Evolutionary conservation across 345 rosid genomes (phyloP), one percentile per base, ranked within the genome.

Genomic region (Lenwebbia sp.): DNA sequence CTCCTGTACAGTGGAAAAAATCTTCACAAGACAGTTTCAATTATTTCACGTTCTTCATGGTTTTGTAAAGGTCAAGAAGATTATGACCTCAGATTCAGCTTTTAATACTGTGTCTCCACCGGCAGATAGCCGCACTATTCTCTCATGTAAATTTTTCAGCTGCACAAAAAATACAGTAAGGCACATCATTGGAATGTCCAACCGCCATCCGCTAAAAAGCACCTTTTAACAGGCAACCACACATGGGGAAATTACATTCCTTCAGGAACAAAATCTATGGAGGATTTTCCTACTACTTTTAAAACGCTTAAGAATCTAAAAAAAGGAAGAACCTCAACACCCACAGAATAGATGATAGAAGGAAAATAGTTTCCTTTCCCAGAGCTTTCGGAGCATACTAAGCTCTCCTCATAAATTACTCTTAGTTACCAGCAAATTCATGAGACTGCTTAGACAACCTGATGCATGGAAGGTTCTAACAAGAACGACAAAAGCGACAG

Each of bases 61-160:
- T 54, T 28, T 40, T 50, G 75, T 26, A 70, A 50, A 50, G 57
- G 44, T 83, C 22, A 21, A 82, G 84, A 86, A 86, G 82, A 55
- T 60, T 60, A 89, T 87, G 85, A 86, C 91, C 89, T 87, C 85
- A 84, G 44, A 65, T 84, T 49, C 88, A 86, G 92, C 90, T 87
- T 88, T 90, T 40, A 13, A 47, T 85, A 84, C 84, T 76, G 83
- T 57, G 84, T 81, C 86, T 83, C 87, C 89, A 83, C 81, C 86
- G 3, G 85, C 87, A 86, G 90, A 88, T 90, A 85, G 65, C 82
- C 58, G 82, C 85, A 94, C 90, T 83, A 94, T 90, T 93, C 89
- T 90, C 92, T 97, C 98, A 85, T 97, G 95, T 87, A 93, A 85
- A 84, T 87, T 88, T 89, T 97, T 98, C 90, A 97, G 90, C 98